Conservation (phyloP, 2,329 filamentous ascomycete genomes). For the Curvularia lunata region DNA sequence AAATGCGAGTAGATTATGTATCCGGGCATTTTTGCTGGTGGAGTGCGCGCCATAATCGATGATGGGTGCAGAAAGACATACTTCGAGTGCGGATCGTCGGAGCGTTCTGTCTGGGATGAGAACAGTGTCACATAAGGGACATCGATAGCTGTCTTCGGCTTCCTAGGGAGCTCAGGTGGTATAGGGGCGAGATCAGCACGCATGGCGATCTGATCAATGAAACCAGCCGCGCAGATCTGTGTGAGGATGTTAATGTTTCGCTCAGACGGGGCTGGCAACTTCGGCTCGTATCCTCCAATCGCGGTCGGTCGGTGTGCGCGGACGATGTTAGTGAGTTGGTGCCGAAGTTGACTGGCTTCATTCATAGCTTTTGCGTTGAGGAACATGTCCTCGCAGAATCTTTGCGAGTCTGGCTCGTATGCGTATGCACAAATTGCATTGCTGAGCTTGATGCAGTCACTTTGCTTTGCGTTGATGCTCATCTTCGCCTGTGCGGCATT, state of each 20-base stretch:
- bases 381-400: slow-evolving; percentile 83
- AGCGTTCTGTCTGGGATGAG: slow-evolving; percentile 61
- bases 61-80: slow-evolving; percentile 88
- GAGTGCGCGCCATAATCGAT: slow-evolving; percentile 73
- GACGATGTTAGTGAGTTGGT: slow-evolving; percentile 82
- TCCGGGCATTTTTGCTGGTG: slow-evolving; percentile 67
- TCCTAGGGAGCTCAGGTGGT: slow-evolving; percentile 61
- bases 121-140: slow-evolving; percentile 89
- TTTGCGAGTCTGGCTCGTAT: slow-evolving; percentile 58
- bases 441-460: slow-evolving; percentile 88
- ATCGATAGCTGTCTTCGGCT: slow-evolving; percentile 85
- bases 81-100: slow-evolving; percentile 59
- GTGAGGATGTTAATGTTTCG: slow-evolving; percentile 79
- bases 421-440: slow-evolving; percentile 85
- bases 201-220: slow-evolving; percentile 93
- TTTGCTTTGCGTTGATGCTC: slow-evolving; percentile 74
- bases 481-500: slow-evolving; percentile 80
- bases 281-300: slow-evolving; percentile 48
- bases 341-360: slow-evolving; percentile 82
- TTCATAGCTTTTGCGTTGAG: slow-evolving; percentile 85
- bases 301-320: slow-evolving; percentile 69
- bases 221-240: slow-evolving; percentile 89
- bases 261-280: slow-evolving; percentile 66
- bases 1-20: slow-evolving; percentile 89
- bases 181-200: slow-evolving; percentile 83